Evolutionary conservation across 73 alveolate genomes (phyloP), one percentile per base, ranked within the genome.

Genomic region (Tetrahymena borealis): DNA sequence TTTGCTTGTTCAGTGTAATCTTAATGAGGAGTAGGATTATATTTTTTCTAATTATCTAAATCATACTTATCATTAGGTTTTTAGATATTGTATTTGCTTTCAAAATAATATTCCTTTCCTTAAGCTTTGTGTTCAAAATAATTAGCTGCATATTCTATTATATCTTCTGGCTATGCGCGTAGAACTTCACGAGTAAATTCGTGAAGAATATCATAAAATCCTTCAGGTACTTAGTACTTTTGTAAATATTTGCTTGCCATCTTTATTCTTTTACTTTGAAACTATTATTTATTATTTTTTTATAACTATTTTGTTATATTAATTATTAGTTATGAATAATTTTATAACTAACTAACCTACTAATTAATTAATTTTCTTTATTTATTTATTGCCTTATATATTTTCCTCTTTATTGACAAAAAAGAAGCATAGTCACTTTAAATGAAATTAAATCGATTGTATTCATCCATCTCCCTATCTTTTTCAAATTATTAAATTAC

Each of bases 191-290:
- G 43, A 20, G 94, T 78, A 41, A 85, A 93, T 90, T 93, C 96
- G 39, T 93, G 94, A 2, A 90, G 93, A 11, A 93, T 40, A 20
- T 93, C 94, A 60, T 93, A 33, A 40, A 93, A 93, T 33, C 96
- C 96, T 36, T 93, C 96, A 37, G 96, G 96, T 39, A 93, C 79
- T 32, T 91, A 90, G 79, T 78, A 93, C 96, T 93, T 93, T 78
- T 93, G 38, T 33, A 31, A 32, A 90, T 93, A 93, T 28, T 91
- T 39, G 91, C 90, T 90, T 2, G 90, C 38, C 91, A 92, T 92
- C 78, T 78, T 92, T 6, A 28, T 85, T 85, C 11, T 18, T 90
- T 90, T 9, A 78, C 85, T 42, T 42, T 42, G 79, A 24, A 60
- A 60, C 85, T 60, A 60, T n/a, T 60, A 24, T 60, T 60, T 24